These are phyloP conservation scores for Neopestalotiopsis sp. DNA, from an alignment of 2,329 filamentous ascomycete genomes.

Conservation along the genomic window DNA sequence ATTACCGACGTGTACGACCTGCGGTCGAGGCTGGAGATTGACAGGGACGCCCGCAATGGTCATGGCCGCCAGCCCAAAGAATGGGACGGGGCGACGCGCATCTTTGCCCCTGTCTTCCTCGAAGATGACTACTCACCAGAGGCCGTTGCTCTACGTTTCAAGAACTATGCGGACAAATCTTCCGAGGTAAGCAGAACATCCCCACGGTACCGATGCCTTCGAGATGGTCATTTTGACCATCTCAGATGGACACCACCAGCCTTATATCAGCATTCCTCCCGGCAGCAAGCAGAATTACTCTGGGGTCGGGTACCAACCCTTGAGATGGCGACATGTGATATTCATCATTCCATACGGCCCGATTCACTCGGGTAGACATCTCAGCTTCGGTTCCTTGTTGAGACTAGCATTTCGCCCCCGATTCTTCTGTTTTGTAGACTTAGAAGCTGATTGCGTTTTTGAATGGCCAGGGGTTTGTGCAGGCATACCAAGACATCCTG, in stretches of 20 bases:
- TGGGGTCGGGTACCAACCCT: not conserved
- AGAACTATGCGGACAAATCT: conserved; percentile 55
- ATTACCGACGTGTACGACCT: conserved; percentile 53
- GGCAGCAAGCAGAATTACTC: no score
- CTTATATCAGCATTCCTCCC: no score
- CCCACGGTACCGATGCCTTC: no score
- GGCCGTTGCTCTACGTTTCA: conserved; percentile 58
- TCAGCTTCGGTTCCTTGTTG: not conserved
- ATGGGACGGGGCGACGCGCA: conserved; percentile 56
- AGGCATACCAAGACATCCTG: conserved; percentile 68
- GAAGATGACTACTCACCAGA: conserved; percentile 62
- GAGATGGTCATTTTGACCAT: no score
- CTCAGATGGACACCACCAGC: no score
- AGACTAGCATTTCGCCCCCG: not conserved
- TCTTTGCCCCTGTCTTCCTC: conserved; percentile 66
- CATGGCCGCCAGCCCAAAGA: conserved; percentile 42
- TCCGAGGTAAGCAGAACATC: conserved; percentile 36
- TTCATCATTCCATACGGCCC: not conserved
- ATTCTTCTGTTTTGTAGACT: not conserved
- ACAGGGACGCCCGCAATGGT: conserved; percentile 49
- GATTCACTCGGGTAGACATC: not conserved
- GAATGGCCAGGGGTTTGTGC: conserved; percentile 58
- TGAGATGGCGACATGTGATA: not conserved
- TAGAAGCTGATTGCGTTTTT: conserved; percentile 11
- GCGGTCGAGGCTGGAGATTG: conserved; percentile 55